Conservation (phyloP, 768 basidiomycete species). For the Hebeloma cylindrosporum region DNA sequence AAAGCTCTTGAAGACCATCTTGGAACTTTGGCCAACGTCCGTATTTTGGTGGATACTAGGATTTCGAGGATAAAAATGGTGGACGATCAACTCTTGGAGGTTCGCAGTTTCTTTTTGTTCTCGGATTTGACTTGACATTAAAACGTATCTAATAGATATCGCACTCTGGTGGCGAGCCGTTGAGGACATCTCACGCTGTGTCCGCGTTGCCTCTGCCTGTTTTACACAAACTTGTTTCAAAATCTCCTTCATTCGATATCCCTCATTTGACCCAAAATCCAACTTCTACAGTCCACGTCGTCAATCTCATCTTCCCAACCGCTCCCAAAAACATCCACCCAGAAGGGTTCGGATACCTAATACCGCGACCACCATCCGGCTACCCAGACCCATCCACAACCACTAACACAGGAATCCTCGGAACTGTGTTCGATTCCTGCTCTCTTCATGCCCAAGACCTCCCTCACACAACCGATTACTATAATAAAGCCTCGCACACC, state of each 20-base stretch:
- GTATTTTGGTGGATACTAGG: constrained; percentile 45
- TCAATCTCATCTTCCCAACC: constrained; percentile 81
- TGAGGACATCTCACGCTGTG: constrained; percentile 62
- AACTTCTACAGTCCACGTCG: constrained; percentile 78
- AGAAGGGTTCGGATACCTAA: constrained; percentile 90
- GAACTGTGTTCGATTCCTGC: constrained; percentile 88
- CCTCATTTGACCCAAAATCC: constrained; percentile 73
- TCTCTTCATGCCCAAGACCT: constrained; percentile 58
- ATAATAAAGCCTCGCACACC: constrained; percentile 42
- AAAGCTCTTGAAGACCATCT: constrained; percentile 53
- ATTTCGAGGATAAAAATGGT: constrained; percentile 36
- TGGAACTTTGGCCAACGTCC: constrained; percentile 51
- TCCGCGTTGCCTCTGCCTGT: constrained; percentile 73
- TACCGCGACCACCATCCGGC: constrained; percentile 69
- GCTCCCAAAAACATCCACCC: constrained; percentile 61
- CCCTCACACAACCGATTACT: constrained; percentile 21
- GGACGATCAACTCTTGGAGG: constrained; percentile 44
- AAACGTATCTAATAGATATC: no score
- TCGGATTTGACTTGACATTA: constrained; percentile 4
- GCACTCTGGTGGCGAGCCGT: constrained; percentile 21
- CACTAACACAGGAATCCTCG: constrained; percentile 55
- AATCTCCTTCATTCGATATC: constrained; percentile 30
- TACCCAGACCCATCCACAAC: constrained; percentile 36
- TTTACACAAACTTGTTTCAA: constrained; percentile 43
- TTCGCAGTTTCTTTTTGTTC: constrained; percentile 24